Percentiles rank a stretch among this genome's conserved stretches.
These are phyloP conservation scores for Vitis hybrid DNA, from an alignment of 177 flowering plant species.

Conservation along the genomic window DNA sequence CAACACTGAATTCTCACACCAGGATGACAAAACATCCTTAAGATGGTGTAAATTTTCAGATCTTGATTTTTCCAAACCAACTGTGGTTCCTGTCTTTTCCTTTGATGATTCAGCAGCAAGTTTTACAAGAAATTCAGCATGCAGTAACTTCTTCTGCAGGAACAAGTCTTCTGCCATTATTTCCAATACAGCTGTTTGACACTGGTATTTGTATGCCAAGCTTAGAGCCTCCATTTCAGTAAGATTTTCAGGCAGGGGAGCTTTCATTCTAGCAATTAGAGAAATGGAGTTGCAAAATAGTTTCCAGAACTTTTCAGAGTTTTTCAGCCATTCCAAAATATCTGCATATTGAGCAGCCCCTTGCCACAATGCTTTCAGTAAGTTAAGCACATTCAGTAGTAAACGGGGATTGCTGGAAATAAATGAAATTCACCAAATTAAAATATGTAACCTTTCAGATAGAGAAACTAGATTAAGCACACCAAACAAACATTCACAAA, in stretches of 20 bases:
- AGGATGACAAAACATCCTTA: constrained; percentile 45
- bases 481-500: neutral
- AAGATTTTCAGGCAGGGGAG: constrained; percentile 24
- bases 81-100: constrained; percentile 25
- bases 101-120: constrained; percentile 30
- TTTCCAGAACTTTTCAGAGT: constrained; percentile 66
- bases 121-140: constrained; percentile 37
- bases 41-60: constrained; percentile 23
- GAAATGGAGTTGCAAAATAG: constrained; percentile 38
- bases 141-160: constrained; percentile 56
- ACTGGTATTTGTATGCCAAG: constrained; percentile 48
- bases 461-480: neutral
- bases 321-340: constrained; percentile 54
- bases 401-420: constrained; percentile 59
- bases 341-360: constrained; percentile 63
- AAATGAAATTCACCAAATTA: constrained; percentile 8
- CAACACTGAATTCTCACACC: constrained; percentile 49
- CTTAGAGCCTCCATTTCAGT: constrained; percentile 30
- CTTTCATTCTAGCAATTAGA: constrained; percentile 14
- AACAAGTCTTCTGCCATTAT: constrained; percentile 69
- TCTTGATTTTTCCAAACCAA: constrained; percentile 21
- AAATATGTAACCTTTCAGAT: neutral
- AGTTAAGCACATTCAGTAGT: constrained; percentile 55
- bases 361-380: constrained; percentile 81
- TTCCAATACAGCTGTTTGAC: constrained; percentile 62